A percentile compares a stretch with the other conserved stretches of the same genome.
Evolutionary conservation across 192 early-diverging fungal genomes (phyloP).

Genomic region (Backusella tuberculispora): DNA sequence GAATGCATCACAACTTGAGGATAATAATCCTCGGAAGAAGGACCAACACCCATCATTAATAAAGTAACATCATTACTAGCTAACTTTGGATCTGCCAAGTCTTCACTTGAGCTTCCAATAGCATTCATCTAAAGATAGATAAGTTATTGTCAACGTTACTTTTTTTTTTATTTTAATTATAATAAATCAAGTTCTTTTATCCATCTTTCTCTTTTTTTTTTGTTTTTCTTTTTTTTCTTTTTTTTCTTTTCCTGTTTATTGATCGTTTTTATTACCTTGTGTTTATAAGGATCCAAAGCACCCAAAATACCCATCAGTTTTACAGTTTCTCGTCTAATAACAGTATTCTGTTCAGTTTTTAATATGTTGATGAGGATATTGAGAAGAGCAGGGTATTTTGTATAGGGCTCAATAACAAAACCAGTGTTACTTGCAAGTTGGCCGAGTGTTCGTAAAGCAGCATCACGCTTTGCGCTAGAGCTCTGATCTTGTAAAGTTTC

Average conservation of each 20-base stretch:
- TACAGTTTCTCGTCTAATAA: slow-evolving; percentile 82
- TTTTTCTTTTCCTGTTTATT: slow-evolving; percentile 1
- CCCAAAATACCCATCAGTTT: slow-evolving; percentile 94
- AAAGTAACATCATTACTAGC: slow-evolving; percentile 59
- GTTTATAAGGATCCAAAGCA: slow-evolving; percentile 90
- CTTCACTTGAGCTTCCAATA: slow-evolving; percentile 52
- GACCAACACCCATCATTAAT: slow-evolving; percentile 68
- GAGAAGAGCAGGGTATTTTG: slow-evolving; percentile 85
- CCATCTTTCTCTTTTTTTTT: too few relatives aligned
- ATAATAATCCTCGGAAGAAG: slow-evolving; percentile 90
- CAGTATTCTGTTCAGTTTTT: slow-evolving; percentile 75
- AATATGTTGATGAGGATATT: slow-evolving; percentile 78
- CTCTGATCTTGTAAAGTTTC: slow-evolving; percentile 89
- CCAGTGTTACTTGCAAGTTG: slow-evolving; percentile 86
- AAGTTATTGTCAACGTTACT: not conserved
- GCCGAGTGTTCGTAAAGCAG: slow-evolving; percentile 85
- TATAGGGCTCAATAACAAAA: slow-evolving; percentile 88
- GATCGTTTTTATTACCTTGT: slow-evolving; percentile 48
- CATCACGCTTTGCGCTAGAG: slow-evolving; percentile 80
- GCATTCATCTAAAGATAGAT: slow-evolving; percentile 47
- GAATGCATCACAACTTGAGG: slow-evolving; percentile 88
- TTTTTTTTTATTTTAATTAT: too few relatives aligned
- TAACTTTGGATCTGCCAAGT: slow-evolving; percentile 51
- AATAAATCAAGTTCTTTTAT: too few relatives aligned
- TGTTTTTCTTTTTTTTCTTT: too few relatives aligned